These are phyloP conservation scores for Beta macrorhiza DNA, from an alignment of 179 eudicot genomes.

Conservation along the genomic window DNA sequence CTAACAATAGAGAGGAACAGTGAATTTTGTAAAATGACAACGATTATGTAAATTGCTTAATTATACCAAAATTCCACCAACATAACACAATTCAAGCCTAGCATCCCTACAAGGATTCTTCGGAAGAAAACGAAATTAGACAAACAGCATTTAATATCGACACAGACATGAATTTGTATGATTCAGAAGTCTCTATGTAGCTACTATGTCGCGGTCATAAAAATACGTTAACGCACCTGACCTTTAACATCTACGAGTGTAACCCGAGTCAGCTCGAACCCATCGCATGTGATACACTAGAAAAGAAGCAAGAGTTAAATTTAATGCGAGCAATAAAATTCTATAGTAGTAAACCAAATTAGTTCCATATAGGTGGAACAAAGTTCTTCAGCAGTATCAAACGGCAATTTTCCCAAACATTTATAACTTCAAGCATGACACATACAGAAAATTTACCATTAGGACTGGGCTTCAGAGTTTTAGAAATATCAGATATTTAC, in stretches of 20 bases:
- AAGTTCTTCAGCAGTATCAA: neutral
- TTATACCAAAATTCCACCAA: no score
- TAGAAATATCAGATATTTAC: neutral
- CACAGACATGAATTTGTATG: neutral
- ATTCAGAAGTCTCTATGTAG: conserved; percentile 15
- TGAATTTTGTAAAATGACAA: no score
- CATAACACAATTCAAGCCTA: neutral
- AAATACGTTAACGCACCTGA: conserved; percentile 53
- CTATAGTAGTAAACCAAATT: neutral
- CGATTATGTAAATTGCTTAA: no score
- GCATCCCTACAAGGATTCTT: neutral
- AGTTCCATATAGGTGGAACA: neutral
- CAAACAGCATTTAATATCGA: neutral
- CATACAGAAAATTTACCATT: neutral
- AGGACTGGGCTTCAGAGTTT: neutral
- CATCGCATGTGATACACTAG: conserved; percentile 77
- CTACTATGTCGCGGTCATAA: neutral
- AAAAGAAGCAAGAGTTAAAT: neutral
- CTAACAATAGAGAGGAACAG: no score
- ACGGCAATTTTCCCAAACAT: neutral
- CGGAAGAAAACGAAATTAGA: neutral
- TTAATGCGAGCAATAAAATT: neutral
- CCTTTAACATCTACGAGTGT: conserved; percentile 81
- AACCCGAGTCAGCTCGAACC: conserved; percentile 90
- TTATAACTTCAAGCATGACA: neutral